phyloP scores from a whole-genome alignment of 768 basidiomycete genomes.

The Suillus subalutaceus region DNA sequence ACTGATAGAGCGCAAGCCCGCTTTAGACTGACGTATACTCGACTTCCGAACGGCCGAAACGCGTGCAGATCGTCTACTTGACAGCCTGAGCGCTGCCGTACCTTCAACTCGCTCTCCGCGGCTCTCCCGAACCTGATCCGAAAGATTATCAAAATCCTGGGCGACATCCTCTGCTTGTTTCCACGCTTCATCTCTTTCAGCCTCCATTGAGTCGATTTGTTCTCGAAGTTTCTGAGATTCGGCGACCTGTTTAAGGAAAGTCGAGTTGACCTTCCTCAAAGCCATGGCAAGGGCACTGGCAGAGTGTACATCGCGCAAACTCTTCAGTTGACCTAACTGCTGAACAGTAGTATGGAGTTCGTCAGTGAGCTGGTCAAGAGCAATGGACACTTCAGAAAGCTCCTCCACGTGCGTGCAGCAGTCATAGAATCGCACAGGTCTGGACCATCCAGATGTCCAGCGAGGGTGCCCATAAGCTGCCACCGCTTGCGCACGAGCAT shows the following conservation, averaged over 20 bases:
- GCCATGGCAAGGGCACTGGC: conserved; percentile 82
- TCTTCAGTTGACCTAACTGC: conserved; percentile 64
- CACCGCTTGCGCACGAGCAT: conserved; percentile 55
- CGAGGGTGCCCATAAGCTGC: conserved; percentile 52
- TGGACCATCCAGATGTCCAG: conserved; percentile 43
- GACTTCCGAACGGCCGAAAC: conserved; percentile 67
- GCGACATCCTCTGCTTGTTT: conserved; percentile 69
- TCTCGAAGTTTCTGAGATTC: conserved; percentile 59
- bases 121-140: conserved; percentile 31
- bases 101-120: conserved; percentile 11
- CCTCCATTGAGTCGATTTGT: conserved; percentile 56
- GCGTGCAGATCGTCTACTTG: conserved; percentile 52
- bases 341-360: conserved; percentile 65
- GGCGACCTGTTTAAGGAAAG: conserved; percentile 64
- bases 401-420: conserved; percentile 56
- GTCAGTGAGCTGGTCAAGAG: conserved; percentile 65
- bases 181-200: conserved; percentile 81
- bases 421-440: conserved; percentile 41
- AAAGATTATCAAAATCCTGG: conserved; percentile 61
- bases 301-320: conserved; percentile 67
- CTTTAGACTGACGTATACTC: conserved; percentile 63
- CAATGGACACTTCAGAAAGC: conserved; percentile 54
- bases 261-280: conserved; percentile 74
- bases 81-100: conserved; percentile 13
- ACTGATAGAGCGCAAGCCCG: conserved; percentile 58